Evolutionary conservation across 2,329 filamentous ascomycete species (phyloP).

Genomic region (Colletotrichum sp.): DNA sequence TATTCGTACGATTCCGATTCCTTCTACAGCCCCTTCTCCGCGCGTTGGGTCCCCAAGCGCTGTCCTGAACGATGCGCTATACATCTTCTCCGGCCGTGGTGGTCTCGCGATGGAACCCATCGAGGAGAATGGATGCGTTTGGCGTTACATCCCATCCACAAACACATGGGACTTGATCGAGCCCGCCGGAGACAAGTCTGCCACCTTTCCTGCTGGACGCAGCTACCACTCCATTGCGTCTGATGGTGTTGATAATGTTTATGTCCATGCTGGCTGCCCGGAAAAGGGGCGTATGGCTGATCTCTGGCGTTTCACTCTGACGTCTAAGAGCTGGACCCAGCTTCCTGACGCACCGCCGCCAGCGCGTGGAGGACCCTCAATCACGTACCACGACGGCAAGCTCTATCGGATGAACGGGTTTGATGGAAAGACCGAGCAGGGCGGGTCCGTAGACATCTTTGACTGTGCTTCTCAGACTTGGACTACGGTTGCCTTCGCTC

Average conservation of each 20-base stretch:
- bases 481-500: constrained; percentile 26
- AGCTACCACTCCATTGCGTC: constrained; percentile 62
- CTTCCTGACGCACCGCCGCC: constrained; percentile 58
- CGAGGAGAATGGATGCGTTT: constrained; percentile 62
- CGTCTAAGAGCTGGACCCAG: constrained; percentile 52
- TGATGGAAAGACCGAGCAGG: constrained; percentile 64
- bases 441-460: constrained; percentile 59
- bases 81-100: constrained; percentile 68
- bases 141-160: constrained; percentile 52
- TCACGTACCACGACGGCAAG: constrained; percentile 39
- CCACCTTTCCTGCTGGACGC: constrained; percentile 46
- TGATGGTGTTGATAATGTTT: constrained; percentile 48
- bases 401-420: constrained; percentile 70
- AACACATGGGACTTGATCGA: constrained; percentile 50
- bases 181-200: constrained; percentile 38
- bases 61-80: constrained; percentile 51
- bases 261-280: constrained; percentile 67
- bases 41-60: constrained; percentile 61
- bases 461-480: constrained; percentile 28
- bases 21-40: constrained; percentile 45
- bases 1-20: constrained; percentile 23
- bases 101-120: constrained; percentile 64
- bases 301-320: constrained; percentile 63
- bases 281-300: constrained; percentile 60
- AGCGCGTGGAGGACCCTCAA: constrained; percentile 57